These are phyloP conservation scores for Oidiodendron maius DNA, from an alignment of 495 filamentous ascomycete species.

Conservation along the genomic window DNA sequence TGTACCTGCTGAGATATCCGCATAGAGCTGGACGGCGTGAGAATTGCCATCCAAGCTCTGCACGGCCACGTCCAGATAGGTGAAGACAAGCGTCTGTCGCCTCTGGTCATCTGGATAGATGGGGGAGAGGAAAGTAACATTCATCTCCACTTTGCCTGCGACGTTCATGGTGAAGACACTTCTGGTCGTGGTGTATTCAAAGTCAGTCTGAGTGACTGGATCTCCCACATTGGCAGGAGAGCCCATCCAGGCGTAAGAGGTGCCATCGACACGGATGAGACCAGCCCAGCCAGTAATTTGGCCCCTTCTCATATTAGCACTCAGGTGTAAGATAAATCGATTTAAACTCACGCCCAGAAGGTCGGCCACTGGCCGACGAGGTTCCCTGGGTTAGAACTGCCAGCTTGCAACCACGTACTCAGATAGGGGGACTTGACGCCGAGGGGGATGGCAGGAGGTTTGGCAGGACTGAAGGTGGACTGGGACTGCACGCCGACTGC, in stretches of 20 bases:
- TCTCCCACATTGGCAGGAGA: conserved; percentile 8
- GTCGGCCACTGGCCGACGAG: conserved; percentile 43
- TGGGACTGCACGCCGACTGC: neutral
- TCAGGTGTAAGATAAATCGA: too few relatives aligned
- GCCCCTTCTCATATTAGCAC: too few relatives aligned
- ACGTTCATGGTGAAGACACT: conserved; percentile 82
- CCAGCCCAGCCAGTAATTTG: conserved; percentile 71
- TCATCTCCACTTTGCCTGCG: conserved; percentile 58
- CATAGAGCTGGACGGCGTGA: conserved; percentile 72
- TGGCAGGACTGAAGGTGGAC: conserved; percentile 39
- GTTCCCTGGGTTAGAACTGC: conserved; percentile 66
- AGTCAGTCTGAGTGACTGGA: conserved; percentile 35
- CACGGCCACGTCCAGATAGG: conserved; percentile 76
- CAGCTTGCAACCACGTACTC: conserved; percentile 69
- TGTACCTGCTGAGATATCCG: conserved; percentile 76
- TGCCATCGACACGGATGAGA: conserved; percentile 47
- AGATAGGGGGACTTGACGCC: conserved; percentile 80
- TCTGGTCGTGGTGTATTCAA: conserved; percentile 80
- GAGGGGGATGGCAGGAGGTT: conserved; percentile 73
- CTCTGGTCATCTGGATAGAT: conserved; percentile 84
- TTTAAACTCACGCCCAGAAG: conserved; percentile 10
- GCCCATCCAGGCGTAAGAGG: conserved; percentile 59
- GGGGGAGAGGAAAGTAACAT: conserved; percentile 79
- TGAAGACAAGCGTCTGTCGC: conserved; percentile 80
- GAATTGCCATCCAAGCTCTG: conserved; percentile 43